Conservation (phyloP, 306 rosid genomes). For the Rosa chinensis region DNA sequence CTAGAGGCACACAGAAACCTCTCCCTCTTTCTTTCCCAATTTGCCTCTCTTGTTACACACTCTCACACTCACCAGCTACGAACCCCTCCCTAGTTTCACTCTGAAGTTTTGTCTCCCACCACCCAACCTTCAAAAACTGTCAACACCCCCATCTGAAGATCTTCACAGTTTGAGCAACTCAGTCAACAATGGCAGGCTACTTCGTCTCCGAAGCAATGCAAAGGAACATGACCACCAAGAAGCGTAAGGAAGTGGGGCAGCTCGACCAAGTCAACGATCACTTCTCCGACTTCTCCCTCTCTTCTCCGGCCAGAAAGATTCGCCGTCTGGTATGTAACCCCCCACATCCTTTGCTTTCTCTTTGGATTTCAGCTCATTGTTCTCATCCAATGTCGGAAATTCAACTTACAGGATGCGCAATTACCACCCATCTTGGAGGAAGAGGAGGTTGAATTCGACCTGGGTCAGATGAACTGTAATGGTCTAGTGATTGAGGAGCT, state of each 20-base stretch:
- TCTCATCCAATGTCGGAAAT: background rate
- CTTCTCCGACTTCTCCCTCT: constrained; percentile 73
- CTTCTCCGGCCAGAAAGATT: constrained; percentile 81
- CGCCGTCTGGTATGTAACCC: constrained; percentile 64
- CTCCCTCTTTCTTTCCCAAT: background rate
- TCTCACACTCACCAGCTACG: background rate
- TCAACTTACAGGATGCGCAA: constrained; percentile 44
- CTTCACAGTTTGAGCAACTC: background rate
- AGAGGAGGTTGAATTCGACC: constrained; percentile 33
- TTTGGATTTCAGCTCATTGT: background rate
- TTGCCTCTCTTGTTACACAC: background rate
- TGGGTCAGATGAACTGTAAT: background rate
- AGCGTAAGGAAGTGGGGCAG: constrained; percentile 54
- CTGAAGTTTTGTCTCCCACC: background rate
- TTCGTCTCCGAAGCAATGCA: constrained; percentile 18
- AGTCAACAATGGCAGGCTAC: constrained; percentile 12
- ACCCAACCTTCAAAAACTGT: background rate
- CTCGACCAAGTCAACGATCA: constrained; percentile 49
- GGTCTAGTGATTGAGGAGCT: constrained; percentile 27
- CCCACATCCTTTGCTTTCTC: background rate
- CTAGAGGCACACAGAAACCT: constrained; percentile 17
- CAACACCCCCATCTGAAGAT: constrained; percentile 1
- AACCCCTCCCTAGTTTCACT: background rate
- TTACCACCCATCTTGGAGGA: constrained; percentile 74
- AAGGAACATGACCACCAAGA: constrained; percentile 17